Evolutionary conservation across 805 yeast genomes (phyloP).

Genomic region (Suhomyces vadensis): DNA sequence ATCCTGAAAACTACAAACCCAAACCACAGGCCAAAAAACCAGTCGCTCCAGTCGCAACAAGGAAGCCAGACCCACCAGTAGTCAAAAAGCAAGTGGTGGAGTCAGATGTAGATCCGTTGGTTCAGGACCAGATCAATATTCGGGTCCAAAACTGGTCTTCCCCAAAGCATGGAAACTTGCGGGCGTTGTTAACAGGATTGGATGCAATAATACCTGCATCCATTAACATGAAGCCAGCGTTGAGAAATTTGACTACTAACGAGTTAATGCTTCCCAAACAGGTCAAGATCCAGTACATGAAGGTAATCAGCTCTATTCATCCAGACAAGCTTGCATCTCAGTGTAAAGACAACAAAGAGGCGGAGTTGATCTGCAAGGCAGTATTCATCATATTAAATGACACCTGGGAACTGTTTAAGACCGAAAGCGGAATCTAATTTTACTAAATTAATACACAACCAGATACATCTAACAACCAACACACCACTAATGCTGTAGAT

Average conservation of each 20-base stretch:
- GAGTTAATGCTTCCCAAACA: conserved; percentile 88
- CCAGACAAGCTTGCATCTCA: conserved; percentile 69
- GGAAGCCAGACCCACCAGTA: conserved; percentile 11
- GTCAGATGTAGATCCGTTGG: conserved; percentile 32
- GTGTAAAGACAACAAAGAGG: conserved; percentile 53
- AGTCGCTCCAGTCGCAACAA: conserved; percentile 7
- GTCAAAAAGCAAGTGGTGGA: conserved; percentile 36
- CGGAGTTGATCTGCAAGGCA: conserved; percentile 80
- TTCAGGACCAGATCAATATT: conserved; percentile 12
- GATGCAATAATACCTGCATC: conserved; percentile 57
- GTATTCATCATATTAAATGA: conserved; percentile 81
- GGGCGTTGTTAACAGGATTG: conserved; percentile 73
- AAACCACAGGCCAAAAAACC: conserved; percentile 13
- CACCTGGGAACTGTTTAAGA: conserved; percentile 56
- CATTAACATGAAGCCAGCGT: conserved; percentile 32
- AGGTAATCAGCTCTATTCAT: conserved; percentile 74
- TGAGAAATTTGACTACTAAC: conserved; percentile 41
- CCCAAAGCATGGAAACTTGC: conserved; percentile 53
- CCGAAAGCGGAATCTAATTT: conserved; percentile 16
- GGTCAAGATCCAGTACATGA: conserved; percentile 82
- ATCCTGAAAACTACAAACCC: conserved; percentile 47
- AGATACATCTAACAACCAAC: too few species aligned
- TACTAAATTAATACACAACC: too few species aligned
- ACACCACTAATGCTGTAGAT: too few species aligned
- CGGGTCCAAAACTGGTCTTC: conserved; percentile 13